Base-by-base conservation (phyloP, 2,329 filamentous ascomycete species). In the Arthrinium phaeospermum region DNA sequence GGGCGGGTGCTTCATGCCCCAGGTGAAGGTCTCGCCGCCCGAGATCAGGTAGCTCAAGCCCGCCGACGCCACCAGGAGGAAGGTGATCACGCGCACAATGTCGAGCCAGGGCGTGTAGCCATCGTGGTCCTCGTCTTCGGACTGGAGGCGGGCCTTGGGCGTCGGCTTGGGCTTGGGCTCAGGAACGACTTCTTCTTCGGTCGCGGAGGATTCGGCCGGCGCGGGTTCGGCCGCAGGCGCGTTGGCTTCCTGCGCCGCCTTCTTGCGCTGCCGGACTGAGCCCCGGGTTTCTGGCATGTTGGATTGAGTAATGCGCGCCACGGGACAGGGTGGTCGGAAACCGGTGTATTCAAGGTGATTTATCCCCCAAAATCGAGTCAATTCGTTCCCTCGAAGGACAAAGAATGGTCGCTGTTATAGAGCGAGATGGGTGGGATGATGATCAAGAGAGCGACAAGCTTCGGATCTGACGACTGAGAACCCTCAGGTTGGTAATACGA, bases 41-140 rank as follows among this genome's bases (percentile, higher is more conserved):
- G 92, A 94, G 76, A 93, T 86, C 75, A 95, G 89, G 82, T 95
- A 96, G 83, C 93, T 95, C 71, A 95, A 85, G 24, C 89, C 91
- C 77, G 87, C 90, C 34, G 90, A 93, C 67, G 91, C 88, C 61
- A 94, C 76, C 46, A 92, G 75, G 19, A 95, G 81, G 71, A 93
- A 93, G 45, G 87, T 87, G 67, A 95, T 78, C 44, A 95, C 87
- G 45, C 93, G 91, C 73, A 94, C 82, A 70, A 93, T 81, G 80
- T 96, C 94, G 46, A 94, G 83, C 83, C 83, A 87, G 14, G 83
- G 83, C 73, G 80, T 85, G 76, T 86, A 86, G 34, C 77, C 78
- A 67, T 95, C 92, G 41, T 77, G 77, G 67, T 95, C 92, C 79
- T 95, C 92, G 34, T 92, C 89, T 72, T 93, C 90, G 74, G 82